A percentile compares a stretch with the other conserved stretches of the same genome.
phyloP scores from a whole-genome alignment of 257 asterid species.

The Nicotiana benthamiana region DNA sequence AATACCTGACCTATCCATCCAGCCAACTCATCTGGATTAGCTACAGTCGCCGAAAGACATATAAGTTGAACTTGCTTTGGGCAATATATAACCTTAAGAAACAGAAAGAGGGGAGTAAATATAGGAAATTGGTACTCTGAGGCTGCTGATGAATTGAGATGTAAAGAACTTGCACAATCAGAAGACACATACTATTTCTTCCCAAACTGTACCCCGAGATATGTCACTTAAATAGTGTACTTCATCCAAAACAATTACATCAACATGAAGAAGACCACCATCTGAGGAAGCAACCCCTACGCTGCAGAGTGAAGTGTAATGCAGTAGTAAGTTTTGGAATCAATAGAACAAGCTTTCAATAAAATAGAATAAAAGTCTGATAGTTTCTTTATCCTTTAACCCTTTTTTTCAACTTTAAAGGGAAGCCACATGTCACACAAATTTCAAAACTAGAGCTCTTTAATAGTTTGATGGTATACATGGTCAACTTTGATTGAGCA shows the following conservation, averaged over 20 bases:
- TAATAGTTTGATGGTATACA: not conserved
- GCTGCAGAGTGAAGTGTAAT: slow-evolving; percentile 33
- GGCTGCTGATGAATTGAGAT: slow-evolving; percentile 4
- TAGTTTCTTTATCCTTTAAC: not conserved
- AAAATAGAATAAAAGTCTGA: not conserved
- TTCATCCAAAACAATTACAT: slow-evolving; percentile 97
- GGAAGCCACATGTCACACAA: not conserved
- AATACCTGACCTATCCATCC: slow-evolving; percentile 99
- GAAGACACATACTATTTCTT: slow-evolving; percentile 80
- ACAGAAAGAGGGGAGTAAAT: slow-evolving; percentile 8
- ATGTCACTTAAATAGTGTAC: slow-evolving; percentile 97
- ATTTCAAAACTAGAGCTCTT: not conserved
- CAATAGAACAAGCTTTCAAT: not conserved
- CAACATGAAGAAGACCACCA: slow-evolving; percentile 81
- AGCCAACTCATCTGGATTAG: slow-evolving; percentile 95
- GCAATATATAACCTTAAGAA: slow-evolving; percentile 76
- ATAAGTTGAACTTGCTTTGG: slow-evolving; percentile 97
- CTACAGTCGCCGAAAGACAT: slow-evolving; percentile 96
- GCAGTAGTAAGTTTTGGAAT: not conserved
- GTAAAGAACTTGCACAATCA: slow-evolving; percentile 13
- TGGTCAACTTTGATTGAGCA: not conserved
- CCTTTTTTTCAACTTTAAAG: not conserved
- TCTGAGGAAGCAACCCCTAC: slow-evolving; percentile 78
- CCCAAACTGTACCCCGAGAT: slow-evolving; percentile 99
- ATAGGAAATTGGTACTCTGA: slow-evolving; percentile 1